These are phyloP conservation scores for Aureobasidium namibiae DNA, from an alignment of 2,329 filamentous ascomycete species.

Conservation along the genomic window DNA sequence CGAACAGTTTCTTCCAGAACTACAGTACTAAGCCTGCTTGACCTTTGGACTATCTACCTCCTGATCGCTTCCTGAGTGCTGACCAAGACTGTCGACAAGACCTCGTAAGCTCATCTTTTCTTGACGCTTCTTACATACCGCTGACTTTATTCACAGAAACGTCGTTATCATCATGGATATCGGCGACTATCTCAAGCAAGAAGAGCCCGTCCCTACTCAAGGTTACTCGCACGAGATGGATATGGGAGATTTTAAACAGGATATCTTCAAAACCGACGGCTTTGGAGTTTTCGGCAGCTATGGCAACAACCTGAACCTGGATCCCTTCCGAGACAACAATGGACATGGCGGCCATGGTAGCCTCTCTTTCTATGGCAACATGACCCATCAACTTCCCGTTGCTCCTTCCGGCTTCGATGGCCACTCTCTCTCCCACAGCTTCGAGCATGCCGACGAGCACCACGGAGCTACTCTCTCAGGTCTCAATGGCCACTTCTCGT, in stretches of 20 bases:
- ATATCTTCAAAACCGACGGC: neutral
- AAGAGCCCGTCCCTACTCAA: neutral
- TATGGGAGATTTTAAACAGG: neutral
- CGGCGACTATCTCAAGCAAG: neutral
- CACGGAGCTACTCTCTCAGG: neutral
- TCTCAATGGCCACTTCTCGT: neutral
- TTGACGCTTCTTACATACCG: neutral
- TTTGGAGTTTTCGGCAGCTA: neutral
- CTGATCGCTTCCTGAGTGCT: neutral
- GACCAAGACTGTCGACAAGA: neutral
- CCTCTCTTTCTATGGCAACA: neutral
- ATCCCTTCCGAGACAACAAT: neutral
- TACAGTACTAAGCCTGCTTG: neutral
- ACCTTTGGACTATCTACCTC: neutral
- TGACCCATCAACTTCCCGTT: neutral
- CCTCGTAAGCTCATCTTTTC: neutral
- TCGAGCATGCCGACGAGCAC: neutral
- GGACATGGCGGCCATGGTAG: neutral
- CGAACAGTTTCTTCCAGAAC: neutral
- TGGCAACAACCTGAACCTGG: neutral
- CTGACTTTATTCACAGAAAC: neutral
- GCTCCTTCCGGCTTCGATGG: neutral
- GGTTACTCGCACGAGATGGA: neutral
- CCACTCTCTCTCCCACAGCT: neutral
- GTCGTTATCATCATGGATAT: neutral